Evolutionary conservation across 495 filamentous ascomycete genomes (phyloP).

Genomic region (Penicillium desertorum): DNA sequence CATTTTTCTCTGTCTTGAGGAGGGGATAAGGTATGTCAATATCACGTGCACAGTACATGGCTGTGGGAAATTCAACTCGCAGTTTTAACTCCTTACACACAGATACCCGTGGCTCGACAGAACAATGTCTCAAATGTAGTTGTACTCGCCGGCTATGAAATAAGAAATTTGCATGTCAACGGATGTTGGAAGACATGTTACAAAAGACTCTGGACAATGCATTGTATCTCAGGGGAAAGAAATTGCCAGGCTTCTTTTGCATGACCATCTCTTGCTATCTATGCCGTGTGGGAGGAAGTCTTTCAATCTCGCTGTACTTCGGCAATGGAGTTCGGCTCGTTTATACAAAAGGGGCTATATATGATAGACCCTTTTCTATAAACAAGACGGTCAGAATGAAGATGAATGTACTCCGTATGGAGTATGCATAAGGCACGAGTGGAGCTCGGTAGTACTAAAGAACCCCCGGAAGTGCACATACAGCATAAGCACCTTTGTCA

Average conservation of each 20-base stretch:
- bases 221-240: neutral
- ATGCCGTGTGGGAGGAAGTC: neutral
- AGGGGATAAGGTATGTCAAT: neutral
- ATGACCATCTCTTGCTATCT: neutral
- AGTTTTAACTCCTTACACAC: neutral
- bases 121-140: neutral
- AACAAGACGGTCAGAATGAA: neutral
- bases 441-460: neutral
- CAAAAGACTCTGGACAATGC: neutral
- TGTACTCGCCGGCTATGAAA: neutral
- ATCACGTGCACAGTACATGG: neutral
- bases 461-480: neutral
- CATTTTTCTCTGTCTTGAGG: neutral
- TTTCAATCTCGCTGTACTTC: neutral
- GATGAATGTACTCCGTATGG: neutral
- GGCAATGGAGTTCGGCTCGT: neutral
- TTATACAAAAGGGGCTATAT: neutral
- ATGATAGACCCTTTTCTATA: neutral
- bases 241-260: neutral
- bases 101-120: neutral
- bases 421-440: neutral
- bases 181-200: neutral
- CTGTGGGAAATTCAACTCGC: neutral
- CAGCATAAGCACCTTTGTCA: neutral
- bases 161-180: neutral